These are phyloP conservation scores for Russula vinacea DNA, from an alignment of 768 basidiomycete species.

Conservation along the genomic window DNA sequence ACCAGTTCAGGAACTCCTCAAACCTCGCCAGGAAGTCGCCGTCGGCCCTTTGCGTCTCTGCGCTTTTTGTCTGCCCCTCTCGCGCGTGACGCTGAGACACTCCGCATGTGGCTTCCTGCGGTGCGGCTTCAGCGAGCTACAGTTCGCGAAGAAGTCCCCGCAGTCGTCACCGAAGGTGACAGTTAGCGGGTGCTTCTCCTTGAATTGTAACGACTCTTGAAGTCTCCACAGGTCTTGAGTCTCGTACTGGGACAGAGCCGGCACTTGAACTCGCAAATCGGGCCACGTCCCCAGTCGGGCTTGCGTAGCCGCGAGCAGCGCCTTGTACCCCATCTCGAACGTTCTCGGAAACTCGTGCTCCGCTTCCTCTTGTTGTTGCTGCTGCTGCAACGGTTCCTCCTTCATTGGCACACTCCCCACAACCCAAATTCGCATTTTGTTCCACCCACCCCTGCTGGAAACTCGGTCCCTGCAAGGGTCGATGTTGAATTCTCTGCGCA, in stretches of 20 bases:
- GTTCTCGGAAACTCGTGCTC: background rate
- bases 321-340: no score
- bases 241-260: background rate
- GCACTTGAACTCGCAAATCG: background rate
- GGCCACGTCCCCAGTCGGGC: no score
- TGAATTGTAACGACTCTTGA: background rate
- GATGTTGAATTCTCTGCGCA: background rate
- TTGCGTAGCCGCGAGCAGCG: no score
- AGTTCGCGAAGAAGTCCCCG: background rate
- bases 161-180: background rate
- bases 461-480: background rate
- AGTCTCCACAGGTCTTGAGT: background rate
- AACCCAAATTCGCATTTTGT: no score
- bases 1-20: background rate
- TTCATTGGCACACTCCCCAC: no score
- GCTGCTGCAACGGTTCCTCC: background rate
- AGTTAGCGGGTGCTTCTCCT: background rate
- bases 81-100: background rate
- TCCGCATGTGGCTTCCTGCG: background rate
- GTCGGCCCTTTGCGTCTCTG: background rate
- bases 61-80: background rate
- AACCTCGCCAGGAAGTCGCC: background rate
- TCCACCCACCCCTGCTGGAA: background rate
- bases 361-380: background rate
- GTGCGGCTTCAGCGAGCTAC: slow-evolving; percentile 4